These are phyloP conservation scores for Tagetes patula DNA, from an alignment of 129 eudicot species.

Conservation along the genomic window DNA sequence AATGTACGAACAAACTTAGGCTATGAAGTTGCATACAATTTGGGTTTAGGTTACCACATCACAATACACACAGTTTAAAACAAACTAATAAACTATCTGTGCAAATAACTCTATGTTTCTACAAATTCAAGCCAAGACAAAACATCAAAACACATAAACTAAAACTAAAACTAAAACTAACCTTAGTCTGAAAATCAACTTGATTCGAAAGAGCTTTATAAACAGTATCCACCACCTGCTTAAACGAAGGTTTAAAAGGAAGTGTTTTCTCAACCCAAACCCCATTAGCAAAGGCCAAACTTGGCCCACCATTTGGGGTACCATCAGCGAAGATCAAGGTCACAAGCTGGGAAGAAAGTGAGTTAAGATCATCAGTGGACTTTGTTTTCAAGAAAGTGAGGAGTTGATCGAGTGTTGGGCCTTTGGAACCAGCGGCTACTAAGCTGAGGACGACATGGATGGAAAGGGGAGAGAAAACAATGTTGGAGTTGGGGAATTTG, in stretches of 20 bases:
- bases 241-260: not conserved
- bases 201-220: not conserved
- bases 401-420: not conserved
- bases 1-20: too few species aligned
- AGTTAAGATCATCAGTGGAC: not conserved
- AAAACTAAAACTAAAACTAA: not conserved
- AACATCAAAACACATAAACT: not conserved
- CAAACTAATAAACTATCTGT: too few species aligned
- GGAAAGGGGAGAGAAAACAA: conserved; percentile 3
- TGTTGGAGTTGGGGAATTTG: not conserved
- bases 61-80: too few species aligned
- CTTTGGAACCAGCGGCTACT: not conserved
- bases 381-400: not conserved
- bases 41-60: too few species aligned
- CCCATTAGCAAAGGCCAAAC: not conserved
- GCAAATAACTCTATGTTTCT: too few species aligned
- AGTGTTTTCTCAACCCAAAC: conserved; percentile 2
- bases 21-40: too few species aligned
- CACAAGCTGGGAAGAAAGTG: conserved; percentile 7
- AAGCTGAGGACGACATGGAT: not conserved
- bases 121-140: too few species aligned
- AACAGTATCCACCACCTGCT: not conserved
- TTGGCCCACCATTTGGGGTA: not conserved
- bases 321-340: not conserved
- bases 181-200: conserved; percentile 10